These are phyloP conservation scores for Ramalina peruviana DNA, from an alignment of 495 filamentous ascomycete genomes.

Conservation along the genomic window DNA sequence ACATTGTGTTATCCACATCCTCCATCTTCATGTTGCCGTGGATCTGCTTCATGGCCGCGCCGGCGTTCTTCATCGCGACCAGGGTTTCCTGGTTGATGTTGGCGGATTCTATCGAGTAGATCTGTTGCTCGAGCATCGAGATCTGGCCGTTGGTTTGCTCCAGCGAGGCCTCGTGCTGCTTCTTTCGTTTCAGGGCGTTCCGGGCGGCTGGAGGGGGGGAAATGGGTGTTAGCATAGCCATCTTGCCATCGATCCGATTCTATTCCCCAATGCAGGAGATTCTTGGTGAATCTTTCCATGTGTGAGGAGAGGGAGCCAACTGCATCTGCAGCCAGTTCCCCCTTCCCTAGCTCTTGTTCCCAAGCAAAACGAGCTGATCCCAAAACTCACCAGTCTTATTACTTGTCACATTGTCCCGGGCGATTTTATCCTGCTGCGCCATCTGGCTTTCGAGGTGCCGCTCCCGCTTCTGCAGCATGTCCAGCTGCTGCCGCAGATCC, in stretches of 20 bases:
- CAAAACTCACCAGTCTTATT: conserved; percentile 71
- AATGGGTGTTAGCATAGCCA: background rate
- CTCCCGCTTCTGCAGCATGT: conserved; percentile 96
- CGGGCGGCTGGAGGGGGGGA: conserved; percentile 51
- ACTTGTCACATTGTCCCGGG: conserved; percentile 74
- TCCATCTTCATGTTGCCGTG: conserved; percentile 82
- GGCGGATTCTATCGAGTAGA: conserved; percentile 91
- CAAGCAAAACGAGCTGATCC: background rate
- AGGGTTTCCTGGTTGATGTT: conserved; percentile 98
- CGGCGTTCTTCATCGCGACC: conserved; percentile 81
- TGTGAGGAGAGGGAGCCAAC: too few species aligned
- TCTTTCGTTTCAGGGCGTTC: conserved; percentile 87
- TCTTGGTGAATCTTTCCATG: too few species aligned
- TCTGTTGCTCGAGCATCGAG: conserved; percentile 83
- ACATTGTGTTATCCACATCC: conserved; percentile 93
- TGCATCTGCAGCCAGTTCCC: background rate
- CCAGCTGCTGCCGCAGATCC: conserved; percentile 70
- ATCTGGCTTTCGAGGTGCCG: conserved; percentile 82
- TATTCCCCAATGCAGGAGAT: background rate
- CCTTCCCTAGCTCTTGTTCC: background rate
- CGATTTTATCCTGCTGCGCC: conserved; percentile 80
- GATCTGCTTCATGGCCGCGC: conserved; percentile 79
- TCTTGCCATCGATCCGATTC: background rate
- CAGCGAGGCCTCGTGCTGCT: conserved; percentile 77
- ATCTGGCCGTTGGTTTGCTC: conserved; percentile 84